phyloP scores from a whole-genome alignment of 768 basidiomycete genomes.

The Kwoniella shandongensis region DNA sequence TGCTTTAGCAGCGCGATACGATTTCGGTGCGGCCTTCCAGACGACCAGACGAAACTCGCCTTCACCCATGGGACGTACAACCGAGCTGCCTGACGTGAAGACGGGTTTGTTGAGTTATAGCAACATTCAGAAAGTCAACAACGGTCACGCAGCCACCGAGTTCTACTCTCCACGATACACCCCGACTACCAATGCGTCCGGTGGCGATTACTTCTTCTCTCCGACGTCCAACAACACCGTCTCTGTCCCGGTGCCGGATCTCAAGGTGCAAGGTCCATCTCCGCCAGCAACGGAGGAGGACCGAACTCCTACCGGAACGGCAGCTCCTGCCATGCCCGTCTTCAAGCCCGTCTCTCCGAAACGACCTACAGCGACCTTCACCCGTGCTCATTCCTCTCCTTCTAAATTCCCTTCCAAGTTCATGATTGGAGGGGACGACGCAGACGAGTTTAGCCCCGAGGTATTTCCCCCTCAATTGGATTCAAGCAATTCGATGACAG shows the following conservation, averaged over 20 bases:
- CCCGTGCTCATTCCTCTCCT: slow-evolving; percentile 6
- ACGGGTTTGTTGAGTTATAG: slow-evolving; percentile 37
- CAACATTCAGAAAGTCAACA: slow-evolving; percentile 11
- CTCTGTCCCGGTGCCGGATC: slow-evolving; percentile 17
- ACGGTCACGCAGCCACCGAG: slow-evolving; percentile 35
- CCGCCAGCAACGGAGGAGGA: slow-evolving; percentile 17
- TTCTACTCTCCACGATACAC: slow-evolving; percentile 45
- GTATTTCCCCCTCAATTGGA: slow-evolving; percentile 19
- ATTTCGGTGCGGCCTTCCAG: slow-evolving; percentile 54
- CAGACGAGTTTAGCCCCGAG: slow-evolving; percentile 9
- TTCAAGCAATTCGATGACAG: slow-evolving; percentile 15
- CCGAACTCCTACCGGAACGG: not conserved
- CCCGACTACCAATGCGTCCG: slow-evolving; percentile 7
- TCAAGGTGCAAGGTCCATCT: slow-evolving; percentile 34
- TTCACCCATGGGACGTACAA: slow-evolving; percentile 22
- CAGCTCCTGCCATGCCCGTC: not conserved
- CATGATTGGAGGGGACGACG: slow-evolving; percentile 15
- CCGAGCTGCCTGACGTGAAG: slow-evolving; percentile 40
- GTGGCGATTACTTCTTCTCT: slow-evolving; percentile 31
- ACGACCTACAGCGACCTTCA: slow-evolving; percentile 5
- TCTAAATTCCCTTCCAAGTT: slow-evolving; percentile 11
- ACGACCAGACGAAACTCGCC: slow-evolving; percentile 28
- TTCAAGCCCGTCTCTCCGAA: not conserved
- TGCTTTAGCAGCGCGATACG: slow-evolving; percentile 52
- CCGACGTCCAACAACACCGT: slow-evolving; percentile 8